Base-by-base conservation (phyloP, 23 red algal genomes). In the Agarophyton chilense region DNA sequence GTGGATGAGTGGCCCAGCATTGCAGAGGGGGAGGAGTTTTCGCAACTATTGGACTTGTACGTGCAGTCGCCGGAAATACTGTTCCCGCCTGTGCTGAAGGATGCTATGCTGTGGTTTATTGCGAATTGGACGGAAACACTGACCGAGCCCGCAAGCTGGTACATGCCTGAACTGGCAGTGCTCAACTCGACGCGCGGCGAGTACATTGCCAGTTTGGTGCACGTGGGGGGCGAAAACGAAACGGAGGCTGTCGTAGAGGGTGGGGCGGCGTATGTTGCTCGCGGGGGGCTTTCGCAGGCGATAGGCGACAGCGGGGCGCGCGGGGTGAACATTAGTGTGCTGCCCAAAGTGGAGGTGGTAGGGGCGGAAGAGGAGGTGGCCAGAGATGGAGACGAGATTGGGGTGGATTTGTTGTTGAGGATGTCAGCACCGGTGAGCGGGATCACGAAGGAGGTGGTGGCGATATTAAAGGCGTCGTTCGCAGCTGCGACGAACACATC, bases 391-490 rank as follows among this genome's bases (percentile, higher is more conserved):
- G 76, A 61, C 21, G 3, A 55, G 19, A 21, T 61, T 4, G 41
- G 40, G 2, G 54, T 80, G 1, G 76, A 55, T 36, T 31, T 60
- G 41, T 31, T 60, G 38, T 61, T 80, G 13, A 24, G 76, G 4
- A 60, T 80, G 52, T 80, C 76, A 2, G 76, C 76, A 61, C 76
- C 76, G 10, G 58, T 80, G 12, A 80, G 52, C 76, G 76, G 76
- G 19, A 56, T 80, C 18, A 42, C 76, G 38, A 56, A 56, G n/a
- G 54, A 39, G 24, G 76, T 80, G 45, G 52, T 80, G 49, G 76
- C 6, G 0, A 60, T 61, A 4, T 58, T 80, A 10, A 80, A 80
- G 76, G 9, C 51, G 25, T 24, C 18, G 36, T 56, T 49, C 24
- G 76, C 76, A 14, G 32, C 18, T 33, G 51, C 9, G 4, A 80